Percentiles rank a stretch among this genome's conserved stretches.
These are phyloP conservation scores for Melampsora americana DNA, from an alignment of 1,284 basidiomycete genomes.

Conservation along the genomic window DNA sequence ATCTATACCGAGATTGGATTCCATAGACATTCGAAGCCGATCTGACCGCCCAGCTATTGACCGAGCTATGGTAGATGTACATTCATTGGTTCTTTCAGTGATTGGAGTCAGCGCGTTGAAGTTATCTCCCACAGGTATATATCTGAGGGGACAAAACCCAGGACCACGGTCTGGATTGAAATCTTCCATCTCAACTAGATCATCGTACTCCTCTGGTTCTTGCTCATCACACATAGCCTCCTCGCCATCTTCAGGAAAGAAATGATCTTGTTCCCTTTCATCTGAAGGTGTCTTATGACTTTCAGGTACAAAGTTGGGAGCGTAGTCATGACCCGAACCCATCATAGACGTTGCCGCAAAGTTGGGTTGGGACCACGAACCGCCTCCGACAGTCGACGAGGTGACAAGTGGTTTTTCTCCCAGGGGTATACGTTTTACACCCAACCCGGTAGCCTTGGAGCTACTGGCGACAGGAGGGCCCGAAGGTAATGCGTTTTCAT, in stretches of 20 bases:
- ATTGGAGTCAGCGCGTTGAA: constrained; percentile 84
- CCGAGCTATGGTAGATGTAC: constrained; percentile 57
- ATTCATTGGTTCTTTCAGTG: constrained; percentile 85
- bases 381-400: not conserved
- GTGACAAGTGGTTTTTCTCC: constrained; percentile 21
- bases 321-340: not conserved
- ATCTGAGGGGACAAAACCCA: constrained; percentile 23
- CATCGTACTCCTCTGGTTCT: not conserved
- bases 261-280: not conserved
- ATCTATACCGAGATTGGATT: not conserved
- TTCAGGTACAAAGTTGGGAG: not conserved
- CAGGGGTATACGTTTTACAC: constrained; percentile 31
- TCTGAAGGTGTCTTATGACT: not conserved
- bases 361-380: not conserved
- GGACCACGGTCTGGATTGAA: constrained; percentile 6
- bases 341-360: not conserved
- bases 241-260: constrained; percentile 22
- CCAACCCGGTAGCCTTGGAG: constrained; percentile 1
- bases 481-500: constrained; percentile 30
- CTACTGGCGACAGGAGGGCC: constrained; percentile 3
- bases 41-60: constrained; percentile 2
- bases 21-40: not conserved
- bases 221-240: constrained; percentile 10
- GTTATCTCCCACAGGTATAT: constrained; percentile 55
- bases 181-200: not conserved